Evolutionary conservation across 2,329 filamentous ascomycete genomes (phyloP).

Genomic region (Fusarium denticulatum): DNA sequence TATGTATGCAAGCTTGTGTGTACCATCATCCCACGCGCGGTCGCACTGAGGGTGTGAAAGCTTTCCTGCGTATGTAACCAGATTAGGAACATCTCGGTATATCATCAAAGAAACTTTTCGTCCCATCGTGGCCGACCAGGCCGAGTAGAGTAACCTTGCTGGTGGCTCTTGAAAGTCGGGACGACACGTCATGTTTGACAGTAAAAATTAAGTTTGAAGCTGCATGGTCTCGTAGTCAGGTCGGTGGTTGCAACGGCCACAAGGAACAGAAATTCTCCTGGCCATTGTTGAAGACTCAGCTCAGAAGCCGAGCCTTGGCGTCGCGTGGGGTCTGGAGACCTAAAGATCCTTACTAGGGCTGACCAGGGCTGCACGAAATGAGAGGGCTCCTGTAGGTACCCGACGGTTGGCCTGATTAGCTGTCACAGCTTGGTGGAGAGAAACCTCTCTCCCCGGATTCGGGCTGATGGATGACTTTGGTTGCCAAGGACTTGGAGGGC

Average conservation of each 20-base stretch:
- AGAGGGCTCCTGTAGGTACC: conserved; percentile 35
- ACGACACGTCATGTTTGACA: not conserved
- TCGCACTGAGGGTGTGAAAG: conserved; percentile 1
- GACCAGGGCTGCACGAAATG: conserved; percentile 36
- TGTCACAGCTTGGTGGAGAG: conserved; percentile 42
- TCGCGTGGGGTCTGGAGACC: conserved; percentile 31
- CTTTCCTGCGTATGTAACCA: not conserved
- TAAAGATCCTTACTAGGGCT: conserved; percentile 34
- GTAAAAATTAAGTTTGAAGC: conserved; percentile 2
- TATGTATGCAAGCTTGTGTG: not conserved
- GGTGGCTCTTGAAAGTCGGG: not conserved
- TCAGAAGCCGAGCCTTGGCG: conserved; percentile 24
- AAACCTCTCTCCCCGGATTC: conserved; percentile 38
- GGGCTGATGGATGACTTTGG: conserved; percentile 20
- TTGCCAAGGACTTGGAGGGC: conserved; percentile 5
- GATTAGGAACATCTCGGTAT: not conserved
- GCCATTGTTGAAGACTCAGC: conserved; percentile 9
- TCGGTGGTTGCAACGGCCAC: not conserved
- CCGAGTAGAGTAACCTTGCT: not conserved
- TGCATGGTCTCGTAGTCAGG: conserved; percentile 10
- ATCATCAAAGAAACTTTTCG: not conserved
- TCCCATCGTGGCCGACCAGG: not conserved
- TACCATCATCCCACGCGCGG: conserved; percentile 7
- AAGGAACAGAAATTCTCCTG: not conserved
- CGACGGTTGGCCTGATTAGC: conserved; percentile 26